These are phyloP conservation scores for Strigomonas culicis DNA, from an alignment of 208 protist genomes.

Conservation along the genomic window DNA sequence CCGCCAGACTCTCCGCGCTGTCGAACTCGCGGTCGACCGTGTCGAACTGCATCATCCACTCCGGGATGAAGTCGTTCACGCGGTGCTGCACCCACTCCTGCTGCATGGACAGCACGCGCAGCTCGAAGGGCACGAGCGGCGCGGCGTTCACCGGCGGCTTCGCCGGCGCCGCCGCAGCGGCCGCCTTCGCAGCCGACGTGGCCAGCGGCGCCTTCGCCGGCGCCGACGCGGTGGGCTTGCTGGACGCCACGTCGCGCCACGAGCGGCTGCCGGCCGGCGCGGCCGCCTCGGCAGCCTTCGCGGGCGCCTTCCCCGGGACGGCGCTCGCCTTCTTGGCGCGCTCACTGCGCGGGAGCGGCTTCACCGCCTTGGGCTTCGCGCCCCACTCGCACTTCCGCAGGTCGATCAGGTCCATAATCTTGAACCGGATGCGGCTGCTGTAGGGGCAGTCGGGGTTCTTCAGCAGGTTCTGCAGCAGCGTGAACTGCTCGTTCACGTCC, in stretches of 20 bases:
- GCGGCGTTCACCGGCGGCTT: slow-evolving; percentile 13
- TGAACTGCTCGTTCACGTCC: slow-evolving; percentile 56
- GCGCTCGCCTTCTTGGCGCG: not conserved
- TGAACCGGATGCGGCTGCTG: slow-evolving; percentile 80
- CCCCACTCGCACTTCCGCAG: slow-evolving; percentile 58
- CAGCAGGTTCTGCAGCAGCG: slow-evolving; percentile 34
- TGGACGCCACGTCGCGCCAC: not conserved
- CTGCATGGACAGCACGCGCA: slow-evolving; percentile 60
- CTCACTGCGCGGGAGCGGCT: not conserved
- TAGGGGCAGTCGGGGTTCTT: slow-evolving; percentile 56
- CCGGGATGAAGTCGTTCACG: slow-evolving; percentile 73
- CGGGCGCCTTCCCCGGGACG: not conserved
- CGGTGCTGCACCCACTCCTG: slow-evolving; percentile 76
- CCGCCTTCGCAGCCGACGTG: slow-evolving; percentile 10
- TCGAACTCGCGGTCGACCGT: slow-evolving; percentile 52
- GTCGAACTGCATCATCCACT: slow-evolving; percentile 79
- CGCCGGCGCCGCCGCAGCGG: slow-evolving; percentile 1
- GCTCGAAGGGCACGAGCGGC: slow-evolving; percentile 57
- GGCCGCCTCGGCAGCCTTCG: slow-evolving; percentile 6
- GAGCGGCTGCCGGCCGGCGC: slow-evolving; percentile 11
- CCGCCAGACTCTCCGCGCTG: slow-evolving; percentile 46
- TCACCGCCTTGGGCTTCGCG: slow-evolving; percentile 24
- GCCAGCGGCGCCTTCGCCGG: slow-evolving; percentile 3
- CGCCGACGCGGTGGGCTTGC: not conserved
- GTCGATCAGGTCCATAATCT: slow-evolving; percentile 85